Percentiles rank a stretch among this genome's conserved stretches.
Conservation (phyloP, 805 yeast species). For the Pichia sporocuriosa region DNA sequence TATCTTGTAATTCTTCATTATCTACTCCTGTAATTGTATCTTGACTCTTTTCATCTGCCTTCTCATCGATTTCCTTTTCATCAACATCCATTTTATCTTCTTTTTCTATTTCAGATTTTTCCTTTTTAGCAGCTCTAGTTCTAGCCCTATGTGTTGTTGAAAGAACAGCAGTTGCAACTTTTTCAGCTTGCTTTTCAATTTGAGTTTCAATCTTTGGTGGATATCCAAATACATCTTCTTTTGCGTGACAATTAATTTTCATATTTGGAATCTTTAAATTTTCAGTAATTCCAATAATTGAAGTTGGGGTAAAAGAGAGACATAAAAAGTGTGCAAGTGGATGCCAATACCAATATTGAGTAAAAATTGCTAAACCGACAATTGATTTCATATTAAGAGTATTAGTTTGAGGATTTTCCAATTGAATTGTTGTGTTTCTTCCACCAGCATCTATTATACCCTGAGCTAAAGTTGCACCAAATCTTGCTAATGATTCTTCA, state of each 20-base stretch:
- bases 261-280: slow-evolving; percentile 85
- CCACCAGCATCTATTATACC: slow-evolving; percentile 99
- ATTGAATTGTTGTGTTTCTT: slow-evolving; percentile 87
- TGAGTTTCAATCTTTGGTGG: slow-evolving; percentile 83
- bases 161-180: slow-evolving; percentile 85
- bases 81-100: slow-evolving; percentile 39
- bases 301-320: slow-evolving; percentile 87
- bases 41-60: slow-evolving; percentile 17
- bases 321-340: slow-evolving; percentile 92
- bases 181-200: slow-evolving; percentile 77
- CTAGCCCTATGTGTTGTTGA: slow-evolving; percentile 93
- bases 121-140: slow-evolving; percentile 62
- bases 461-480: slow-evolving; percentile 95
- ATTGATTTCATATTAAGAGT: slow-evolving; percentile 86
- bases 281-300: slow-evolving; percentile 76
- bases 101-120: slow-evolving; percentile 40
- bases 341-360: slow-evolving; percentile 98
- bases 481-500: slow-evolving; percentile 94
- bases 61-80: slow-evolving; percentile 31
- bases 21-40: slow-evolving; percentile 18
- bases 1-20: slow-evolving; percentile 26
- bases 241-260: slow-evolving; percentile 72
- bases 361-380: slow-evolving; percentile 83
- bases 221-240: slow-evolving; percentile 73
- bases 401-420: slow-evolving; percentile 84